These are phyloP conservation scores for Cutaneotrichosporon spelunceum DNA, from an alignment of 1,284 basidiomycete genomes.

Conservation along the genomic window DNA sequence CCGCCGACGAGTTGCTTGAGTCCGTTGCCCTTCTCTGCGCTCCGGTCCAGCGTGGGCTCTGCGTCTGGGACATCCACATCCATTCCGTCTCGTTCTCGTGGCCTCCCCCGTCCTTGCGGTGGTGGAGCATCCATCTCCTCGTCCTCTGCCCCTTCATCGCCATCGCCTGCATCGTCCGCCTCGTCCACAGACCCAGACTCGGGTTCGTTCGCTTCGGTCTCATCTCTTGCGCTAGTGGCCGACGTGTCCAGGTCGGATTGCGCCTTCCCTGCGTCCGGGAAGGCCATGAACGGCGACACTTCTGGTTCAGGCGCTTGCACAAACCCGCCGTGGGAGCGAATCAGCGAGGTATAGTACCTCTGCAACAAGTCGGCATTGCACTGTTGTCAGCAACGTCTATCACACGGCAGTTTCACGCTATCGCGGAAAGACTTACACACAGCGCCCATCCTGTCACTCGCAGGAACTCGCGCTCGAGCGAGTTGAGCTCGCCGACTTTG, in stretches of 20 bases:
- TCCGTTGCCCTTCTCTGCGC: background rate
- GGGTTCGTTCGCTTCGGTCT: slow-evolving; percentile 3
- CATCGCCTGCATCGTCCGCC: slow-evolving; percentile 7
- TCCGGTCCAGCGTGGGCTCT: background rate
- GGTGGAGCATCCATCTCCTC: slow-evolving; percentile 4
- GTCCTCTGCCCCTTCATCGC: slow-evolving; percentile 10
- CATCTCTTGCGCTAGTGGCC: slow-evolving; percentile 6
- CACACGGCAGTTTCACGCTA: background rate
- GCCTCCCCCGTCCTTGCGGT: slow-evolving; percentile 4
- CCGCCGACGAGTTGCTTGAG: slow-evolving; percentile 22
- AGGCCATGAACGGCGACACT: slow-evolving; percentile 39
- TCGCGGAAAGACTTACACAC: slow-evolving; percentile 62
- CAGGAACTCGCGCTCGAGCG: slow-evolving; percentile 87
- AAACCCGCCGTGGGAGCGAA: slow-evolving; percentile 49
- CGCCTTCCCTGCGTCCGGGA: slow-evolving; percentile 30
- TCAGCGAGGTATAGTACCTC: slow-evolving; percentile 52
- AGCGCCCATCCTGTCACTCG: slow-evolving; percentile 85
- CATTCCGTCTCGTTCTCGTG: slow-evolving; percentile 18
- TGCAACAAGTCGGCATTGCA: slow-evolving; percentile 51
- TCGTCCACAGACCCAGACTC: slow-evolving; percentile 2
- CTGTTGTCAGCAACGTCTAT: slow-evolving; percentile 28
- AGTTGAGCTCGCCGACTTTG: slow-evolving; percentile 79
- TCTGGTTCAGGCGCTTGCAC: slow-evolving; percentile 40
- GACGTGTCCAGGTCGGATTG: slow-evolving; percentile 14
- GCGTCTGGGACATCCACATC: slow-evolving; percentile 18